Base-by-base conservation (phyloP, 2,329 filamentous ascomycete genomes). In the Dryadomyces quercus-mongolicae region DNA sequence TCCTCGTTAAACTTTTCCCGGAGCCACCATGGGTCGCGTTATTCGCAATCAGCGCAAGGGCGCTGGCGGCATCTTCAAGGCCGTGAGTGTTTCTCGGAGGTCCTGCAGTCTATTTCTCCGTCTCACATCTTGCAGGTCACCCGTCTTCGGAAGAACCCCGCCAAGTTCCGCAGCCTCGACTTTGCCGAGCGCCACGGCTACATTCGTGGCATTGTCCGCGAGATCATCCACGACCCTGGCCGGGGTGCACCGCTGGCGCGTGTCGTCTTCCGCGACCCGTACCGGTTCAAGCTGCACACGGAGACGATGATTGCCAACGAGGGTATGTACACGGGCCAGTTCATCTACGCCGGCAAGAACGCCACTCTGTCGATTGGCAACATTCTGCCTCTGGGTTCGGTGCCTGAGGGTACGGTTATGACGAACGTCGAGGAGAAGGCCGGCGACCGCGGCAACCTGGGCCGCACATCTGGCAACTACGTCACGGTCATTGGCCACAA, bases 241-340 rank as follows among this genome's bases (percentile, higher is more conserved):
- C 91, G 93, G 78, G 93, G 93, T 79, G 90, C 94, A 75, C 93
- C 93, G 67, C 88, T 98, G 71, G 93, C 93, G 73, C 89, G 88
- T 77, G 91, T 98, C 70, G 78, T 83, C 67, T 98, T 98, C 88
- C 91, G 93, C 68, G 88, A 95, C 77, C 90, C 93, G 68, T 98
- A 98, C 86, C 84, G 85, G 76, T 97, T 88, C 87, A 95, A 95
- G 85, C 85, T 91, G 73, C 79, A 90, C 74, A 92, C 86, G 74
- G 91, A 98, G 86, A 98, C 93, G 66, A 96, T 98, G 86, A 98
- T 98, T 72, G 93, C 93, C 77, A 98, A 97, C 80, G 93, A 97
- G 82, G 93, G 93, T 80, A 96, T 97, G 91, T 98, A 97, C 88
- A 96, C 93, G 65, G 93, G 93, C 73, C 93, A 98, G 78, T 98